Evolutionary conservation across 306 rosid genomes (phyloP).

Genomic region (Urtica urens): DNA sequence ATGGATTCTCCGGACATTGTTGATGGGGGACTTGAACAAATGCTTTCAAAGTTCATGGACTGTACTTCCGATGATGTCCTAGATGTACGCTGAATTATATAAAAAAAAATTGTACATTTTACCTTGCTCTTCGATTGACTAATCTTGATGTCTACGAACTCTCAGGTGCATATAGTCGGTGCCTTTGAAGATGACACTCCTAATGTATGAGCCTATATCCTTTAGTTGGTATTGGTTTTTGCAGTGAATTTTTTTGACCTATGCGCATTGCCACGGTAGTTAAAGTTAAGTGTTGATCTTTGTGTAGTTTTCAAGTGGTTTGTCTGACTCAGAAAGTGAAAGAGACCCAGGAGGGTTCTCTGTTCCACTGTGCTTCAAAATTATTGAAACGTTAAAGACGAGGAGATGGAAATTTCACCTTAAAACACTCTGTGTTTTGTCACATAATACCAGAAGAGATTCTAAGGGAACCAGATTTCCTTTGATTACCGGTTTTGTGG

Average conservation of each 20-base stretch:
- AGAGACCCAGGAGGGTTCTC: slow-evolving; percentile 45
- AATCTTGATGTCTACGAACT: slow-evolving; percentile 5
- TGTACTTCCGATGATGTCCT: slow-evolving; percentile 33
- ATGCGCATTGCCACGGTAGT: slow-evolving; percentile 19
- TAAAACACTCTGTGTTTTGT: slow-evolving; percentile 59
- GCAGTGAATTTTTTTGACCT: slow-evolving; percentile 26
- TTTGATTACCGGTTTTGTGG: slow-evolving; percentile 61
- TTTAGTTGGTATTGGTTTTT: slow-evolving; percentile 36
- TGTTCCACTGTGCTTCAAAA: slow-evolving; percentile 51
- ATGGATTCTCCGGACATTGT: slow-evolving; percentile 73
- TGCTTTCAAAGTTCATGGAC: slow-evolving; percentile 44
- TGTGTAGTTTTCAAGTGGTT: slow-evolving; percentile 50
- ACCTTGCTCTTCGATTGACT: slow-evolving; percentile 12
- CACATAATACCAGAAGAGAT: slow-evolving; percentile 65
- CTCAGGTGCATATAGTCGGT: slow-evolving; percentile 84
- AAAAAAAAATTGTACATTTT: slow-evolving; percentile 4
- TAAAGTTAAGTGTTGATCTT: slow-evolving; percentile 37
- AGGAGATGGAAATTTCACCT: slow-evolving; percentile 67
- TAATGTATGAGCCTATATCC: slow-evolving; percentile 39
- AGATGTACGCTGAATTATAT: slow-evolving; percentile 32
- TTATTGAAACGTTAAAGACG: slow-evolving; percentile 40
- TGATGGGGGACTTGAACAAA: slow-evolving; percentile 62
- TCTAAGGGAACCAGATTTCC: slow-evolving; percentile 44
- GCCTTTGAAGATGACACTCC: slow-evolving; percentile 66
- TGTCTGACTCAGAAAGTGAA: slow-evolving; percentile 20